Evolutionary conservation across 306 rosid species (phyloP).

Genomic region (Leucaena leucocephala): DNA sequence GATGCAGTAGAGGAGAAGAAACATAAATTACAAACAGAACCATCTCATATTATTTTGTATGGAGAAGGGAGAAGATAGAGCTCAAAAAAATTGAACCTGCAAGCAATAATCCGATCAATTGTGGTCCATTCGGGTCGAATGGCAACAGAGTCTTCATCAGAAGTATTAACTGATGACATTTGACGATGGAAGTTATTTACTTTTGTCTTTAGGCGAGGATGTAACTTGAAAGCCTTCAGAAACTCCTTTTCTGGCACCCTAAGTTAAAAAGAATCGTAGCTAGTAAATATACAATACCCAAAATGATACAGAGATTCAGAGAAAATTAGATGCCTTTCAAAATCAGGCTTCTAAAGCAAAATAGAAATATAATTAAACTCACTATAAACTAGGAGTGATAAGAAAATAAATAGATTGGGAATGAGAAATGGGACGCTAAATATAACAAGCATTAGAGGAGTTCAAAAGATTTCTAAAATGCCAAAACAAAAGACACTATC

Average conservation of each 20-base stretch:
- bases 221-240: slow-evolving; percentile 59
- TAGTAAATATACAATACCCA: slow-evolving; percentile 31
- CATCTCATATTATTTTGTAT: slow-evolving; percentile 5
- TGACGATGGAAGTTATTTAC: slow-evolving; percentile 67
- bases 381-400: neutral
- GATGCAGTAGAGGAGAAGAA: neutral
- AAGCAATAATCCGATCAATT: slow-evolving; percentile 68
- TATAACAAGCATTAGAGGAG: neutral
- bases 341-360: neutral
- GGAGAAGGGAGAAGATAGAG: slow-evolving; percentile 16
- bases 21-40: slow-evolving; percentile 6
- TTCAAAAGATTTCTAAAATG: slow-evolving; percentile 2
- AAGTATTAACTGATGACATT: slow-evolving; percentile 48
- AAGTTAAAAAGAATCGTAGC: slow-evolving; percentile 5
- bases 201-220: slow-evolving; percentile 66
- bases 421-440: neutral
- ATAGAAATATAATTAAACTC: neutral
- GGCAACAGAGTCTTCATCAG: slow-evolving; percentile 74
- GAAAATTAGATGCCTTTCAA: neutral
- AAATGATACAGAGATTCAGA: slow-evolving; percentile 2
- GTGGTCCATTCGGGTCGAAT: slow-evolving; percentile 82
- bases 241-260: slow-evolving; percentile 82
- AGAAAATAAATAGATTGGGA: neutral
- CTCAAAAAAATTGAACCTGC: slow-evolving; percentile 53
- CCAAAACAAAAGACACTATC: neutral